Conservation (phyloP, 140 eudicot genomes). For the Ambrosia hybrid region DNA sequence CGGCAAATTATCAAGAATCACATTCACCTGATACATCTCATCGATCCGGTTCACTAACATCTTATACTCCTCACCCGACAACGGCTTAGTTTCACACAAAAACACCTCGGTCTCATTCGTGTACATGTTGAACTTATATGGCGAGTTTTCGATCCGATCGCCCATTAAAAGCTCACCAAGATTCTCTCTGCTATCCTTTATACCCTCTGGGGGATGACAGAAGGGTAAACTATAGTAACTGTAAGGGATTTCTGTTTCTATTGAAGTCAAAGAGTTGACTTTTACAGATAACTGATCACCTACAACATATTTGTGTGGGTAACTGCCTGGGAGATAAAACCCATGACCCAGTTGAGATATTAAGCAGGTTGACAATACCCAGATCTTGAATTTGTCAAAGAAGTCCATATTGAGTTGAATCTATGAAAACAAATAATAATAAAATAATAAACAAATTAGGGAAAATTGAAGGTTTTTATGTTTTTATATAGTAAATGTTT, state of each 20-base stretch:
- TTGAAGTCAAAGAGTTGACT: constrained; percentile 65
- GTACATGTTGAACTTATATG: constrained; percentile 55
- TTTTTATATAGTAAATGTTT: constrained; percentile 19
- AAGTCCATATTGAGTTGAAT: constrained; percentile 26
- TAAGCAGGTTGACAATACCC: constrained; percentile 38
- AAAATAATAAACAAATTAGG: constrained; percentile 1
- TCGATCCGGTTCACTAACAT: constrained; percentile 49
- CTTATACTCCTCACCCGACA: constrained; percentile 48
- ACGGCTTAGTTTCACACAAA: constrained; percentile 45
- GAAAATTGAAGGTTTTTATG: constrained; percentile 3
- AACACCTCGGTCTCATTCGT: constrained; percentile 49
- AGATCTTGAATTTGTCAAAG: constrained; percentile 45
- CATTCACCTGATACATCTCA: constrained; percentile 59
- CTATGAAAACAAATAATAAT: background rate
- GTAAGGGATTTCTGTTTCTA: constrained; percentile 57
- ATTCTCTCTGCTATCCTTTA: constrained; percentile 60
- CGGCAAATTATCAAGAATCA: constrained; percentile 57
- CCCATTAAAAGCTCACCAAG: constrained; percentile 70
- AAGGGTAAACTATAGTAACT: constrained; percentile 62
- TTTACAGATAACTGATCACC: constrained; percentile 61
- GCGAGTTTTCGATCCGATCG: constrained; percentile 63
- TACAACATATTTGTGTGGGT: constrained; percentile 57
- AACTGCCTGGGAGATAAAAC: constrained; percentile 71
- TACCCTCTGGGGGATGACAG: constrained; percentile 57
- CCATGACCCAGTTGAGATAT: constrained; percentile 42